Evolutionary conservation across 208 protist species (phyloP).

Genomic region (Chromosphaera perkinsii): DNA sequence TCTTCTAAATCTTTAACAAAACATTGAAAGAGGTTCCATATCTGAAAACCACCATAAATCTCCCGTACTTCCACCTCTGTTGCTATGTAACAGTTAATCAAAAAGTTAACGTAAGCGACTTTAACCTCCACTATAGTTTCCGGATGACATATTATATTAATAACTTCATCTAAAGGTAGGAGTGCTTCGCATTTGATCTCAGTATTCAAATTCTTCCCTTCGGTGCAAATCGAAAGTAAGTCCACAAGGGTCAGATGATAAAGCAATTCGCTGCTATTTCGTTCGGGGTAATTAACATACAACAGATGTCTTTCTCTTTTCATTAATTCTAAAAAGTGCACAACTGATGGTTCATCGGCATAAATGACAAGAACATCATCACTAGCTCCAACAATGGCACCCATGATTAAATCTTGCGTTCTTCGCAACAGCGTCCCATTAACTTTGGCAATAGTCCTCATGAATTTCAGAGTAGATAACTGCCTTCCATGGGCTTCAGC

Average conservation of each 20-base stretch:
- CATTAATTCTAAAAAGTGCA: slow-evolving; percentile 1
- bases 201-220: slow-evolving; percentile 29
- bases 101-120: slow-evolving; percentile 27
- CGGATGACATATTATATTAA: slow-evolving; percentile 3
- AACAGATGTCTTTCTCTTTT: background rate
- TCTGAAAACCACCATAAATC: slow-evolving; percentile 1
- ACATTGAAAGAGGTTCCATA: background rate
- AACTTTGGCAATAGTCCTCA: background rate
- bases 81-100: slow-evolving; percentile 30
- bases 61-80: slow-evolving; percentile 13
- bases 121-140: slow-evolving; percentile 21
- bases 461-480: background rate
- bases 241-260: slow-evolving; percentile 29
- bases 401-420: background rate
- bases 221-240: slow-evolving; percentile 23
- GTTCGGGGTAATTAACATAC: background rate
- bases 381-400: background rate
- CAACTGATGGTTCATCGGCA: background rate
- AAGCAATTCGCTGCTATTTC: slow-evolving; percentile 8
- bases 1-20: background rate
- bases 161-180: slow-evolving; percentile 24
- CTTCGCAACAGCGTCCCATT: slow-evolving; percentile 5
- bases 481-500: background rate
- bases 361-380: background rate
- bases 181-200: slow-evolving; percentile 38